Percentiles rank a stretch among this genome's conserved stretches.
These are phyloP conservation scores for Penicillium odoratum DNA, from an alignment of 495 filamentous ascomycete species.

Conservation along the genomic window DNA sequence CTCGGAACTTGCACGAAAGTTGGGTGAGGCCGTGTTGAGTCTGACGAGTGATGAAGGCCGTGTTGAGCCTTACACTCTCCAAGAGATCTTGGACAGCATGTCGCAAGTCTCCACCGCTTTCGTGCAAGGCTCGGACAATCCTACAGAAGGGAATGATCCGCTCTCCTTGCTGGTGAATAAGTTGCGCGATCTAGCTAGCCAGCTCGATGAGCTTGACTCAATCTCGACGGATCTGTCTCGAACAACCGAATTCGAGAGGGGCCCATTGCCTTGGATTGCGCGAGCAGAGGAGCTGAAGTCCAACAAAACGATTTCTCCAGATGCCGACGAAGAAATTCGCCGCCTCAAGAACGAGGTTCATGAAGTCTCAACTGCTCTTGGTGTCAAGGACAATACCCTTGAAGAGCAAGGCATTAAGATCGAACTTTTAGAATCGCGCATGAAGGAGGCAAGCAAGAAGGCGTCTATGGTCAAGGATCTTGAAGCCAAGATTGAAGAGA, in stretches of 20 bases:
- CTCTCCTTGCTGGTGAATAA: slow-evolving; percentile 68
- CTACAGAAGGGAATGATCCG: slow-evolving; percentile 54
- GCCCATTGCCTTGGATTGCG: slow-evolving; percentile 77
- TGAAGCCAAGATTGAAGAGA: slow-evolving; percentile 62
- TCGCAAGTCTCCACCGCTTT: slow-evolving; percentile 51
- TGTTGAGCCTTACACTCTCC: slow-evolving; percentile 62
- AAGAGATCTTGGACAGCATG: slow-evolving; percentile 63
- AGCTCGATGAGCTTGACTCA: slow-evolving; percentile 70
- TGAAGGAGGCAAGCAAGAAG: slow-evolving; percentile 55
- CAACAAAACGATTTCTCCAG: slow-evolving; percentile 72
- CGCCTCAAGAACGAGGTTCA: slow-evolving; percentile 74
- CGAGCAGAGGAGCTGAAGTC: slow-evolving; percentile 74
- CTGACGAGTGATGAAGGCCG: slow-evolving; percentile 73
- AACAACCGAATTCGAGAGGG: slow-evolving; percentile 81
- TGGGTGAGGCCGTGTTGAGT: slow-evolving; percentile 64
- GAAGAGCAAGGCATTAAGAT: slow-evolving; percentile 79
- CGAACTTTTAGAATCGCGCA: slow-evolving; percentile 53
- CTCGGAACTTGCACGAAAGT: slow-evolving; percentile 62
- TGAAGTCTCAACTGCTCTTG: slow-evolving; percentile 58
- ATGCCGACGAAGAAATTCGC: slow-evolving; percentile 76
- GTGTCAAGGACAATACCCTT: slow-evolving; percentile 89
- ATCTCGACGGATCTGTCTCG: slow-evolving; percentile 73
- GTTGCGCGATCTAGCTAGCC: slow-evolving; percentile 62
- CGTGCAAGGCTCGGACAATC: slow-evolving; percentile 28
- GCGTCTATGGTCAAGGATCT: slow-evolving; percentile 50